phyloP scores from a whole-genome alignment of 345 rosid species.

The Acer negundo region DNA sequence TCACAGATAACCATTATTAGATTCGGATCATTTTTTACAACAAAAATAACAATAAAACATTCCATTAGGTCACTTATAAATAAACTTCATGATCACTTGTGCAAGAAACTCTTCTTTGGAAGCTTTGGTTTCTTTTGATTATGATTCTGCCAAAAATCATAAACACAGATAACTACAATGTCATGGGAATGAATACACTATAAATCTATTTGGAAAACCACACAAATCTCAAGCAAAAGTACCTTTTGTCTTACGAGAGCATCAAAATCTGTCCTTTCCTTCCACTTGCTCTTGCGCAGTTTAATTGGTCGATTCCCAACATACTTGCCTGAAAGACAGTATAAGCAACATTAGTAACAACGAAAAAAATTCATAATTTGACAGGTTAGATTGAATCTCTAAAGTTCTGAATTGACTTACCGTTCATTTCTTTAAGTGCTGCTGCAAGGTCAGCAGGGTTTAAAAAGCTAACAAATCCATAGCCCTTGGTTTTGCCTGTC shows the following conservation, averaged over 20 bases:
- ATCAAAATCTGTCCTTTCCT: slow-evolving; percentile 77
- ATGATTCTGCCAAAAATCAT: slow-evolving; percentile 50
- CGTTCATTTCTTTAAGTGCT: slow-evolving; percentile 96
- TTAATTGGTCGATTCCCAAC: slow-evolving; percentile 97
- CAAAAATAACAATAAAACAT: too few species aligned
- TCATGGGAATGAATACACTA: neutral
- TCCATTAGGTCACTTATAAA: too few species aligned
- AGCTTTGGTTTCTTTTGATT: slow-evolving; percentile 71
- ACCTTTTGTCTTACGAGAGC: slow-evolving; percentile 82
- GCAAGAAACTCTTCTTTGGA: slow-evolving; percentile 75
- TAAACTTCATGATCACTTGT: slow-evolving; percentile 47
- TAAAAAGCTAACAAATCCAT: slow-evolving; percentile 95
- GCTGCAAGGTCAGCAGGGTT: slow-evolving; percentile 86
- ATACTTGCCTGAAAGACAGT: slow-evolving; percentile 70
- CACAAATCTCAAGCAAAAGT: neutral
- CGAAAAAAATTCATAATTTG: neutral
- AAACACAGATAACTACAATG: neutral
- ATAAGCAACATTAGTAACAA: neutral
- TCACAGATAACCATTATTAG: too few species aligned
- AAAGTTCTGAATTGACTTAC: slow-evolving; percentile 32
- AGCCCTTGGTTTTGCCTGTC: slow-evolving; percentile 98
- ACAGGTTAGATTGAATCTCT: neutral
- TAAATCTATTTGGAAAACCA: neutral
- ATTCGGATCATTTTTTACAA: too few species aligned
- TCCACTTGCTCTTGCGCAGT: slow-evolving; percentile 97